These are phyloP conservation scores for Rusavskia elegans DNA, from an alignment of 495 filamentous ascomycete genomes.

Conservation along the genomic window DNA sequence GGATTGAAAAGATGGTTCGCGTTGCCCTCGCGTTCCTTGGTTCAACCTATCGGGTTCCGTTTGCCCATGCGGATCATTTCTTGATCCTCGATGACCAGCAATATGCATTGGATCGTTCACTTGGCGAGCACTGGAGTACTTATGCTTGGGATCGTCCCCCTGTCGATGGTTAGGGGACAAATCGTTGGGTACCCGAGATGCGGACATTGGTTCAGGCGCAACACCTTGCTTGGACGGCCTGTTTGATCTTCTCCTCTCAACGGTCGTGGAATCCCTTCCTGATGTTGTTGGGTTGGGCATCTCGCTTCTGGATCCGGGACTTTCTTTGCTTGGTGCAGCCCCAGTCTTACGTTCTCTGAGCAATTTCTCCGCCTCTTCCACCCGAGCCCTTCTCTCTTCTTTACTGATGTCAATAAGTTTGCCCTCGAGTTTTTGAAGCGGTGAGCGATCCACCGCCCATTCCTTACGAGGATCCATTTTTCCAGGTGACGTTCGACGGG, in stretches of 20 bases:
- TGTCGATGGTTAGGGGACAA: not conserved
- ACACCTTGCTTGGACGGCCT: not conserved
- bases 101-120: not conserved
- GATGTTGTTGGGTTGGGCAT: not conserved
- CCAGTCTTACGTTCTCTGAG: conserved; percentile 32
- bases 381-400: conserved; percentile 70
- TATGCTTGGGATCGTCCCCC: not conserved
- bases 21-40: not conserved
- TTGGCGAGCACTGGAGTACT: not conserved
- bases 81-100: not conserved
- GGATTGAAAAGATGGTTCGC: not conserved
- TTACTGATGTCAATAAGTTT: conserved; percentile 80
- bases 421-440: conserved; percentile 79
- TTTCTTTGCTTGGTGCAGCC: conserved; percentile 17
- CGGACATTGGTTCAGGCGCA: not conserved
- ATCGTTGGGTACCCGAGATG: not conserved
- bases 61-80: not conserved
- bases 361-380: conserved; percentile 59
- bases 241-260: not conserved
- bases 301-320: not conserved
- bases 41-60: not conserved
- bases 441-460: conserved; percentile 67
- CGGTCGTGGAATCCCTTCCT: not conserved
- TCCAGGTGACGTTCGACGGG: conserved; percentile 19
- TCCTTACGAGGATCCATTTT: conserved; percentile 17